phyloP scores from a whole-genome alignment of 2,329 filamentous ascomycete species.

The Cytospora piceicola region DNA sequence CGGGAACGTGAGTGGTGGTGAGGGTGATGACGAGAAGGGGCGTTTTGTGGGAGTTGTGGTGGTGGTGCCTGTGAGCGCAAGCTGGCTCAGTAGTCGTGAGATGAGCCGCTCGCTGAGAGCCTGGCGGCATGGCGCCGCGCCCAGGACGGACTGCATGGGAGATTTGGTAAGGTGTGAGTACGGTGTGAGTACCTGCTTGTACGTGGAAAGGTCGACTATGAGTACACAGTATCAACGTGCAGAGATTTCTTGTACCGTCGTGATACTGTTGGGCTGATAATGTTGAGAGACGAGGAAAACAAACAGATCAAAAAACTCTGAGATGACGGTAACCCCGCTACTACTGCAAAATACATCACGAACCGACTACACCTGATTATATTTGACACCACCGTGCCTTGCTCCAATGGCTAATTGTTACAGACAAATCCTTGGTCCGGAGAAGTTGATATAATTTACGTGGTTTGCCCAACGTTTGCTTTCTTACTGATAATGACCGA shows the following conservation, averaged over 20 bases:
- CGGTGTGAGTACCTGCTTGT: neutral
- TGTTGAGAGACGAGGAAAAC: slow-evolving; percentile 3
- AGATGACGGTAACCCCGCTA: slow-evolving; percentile 2
- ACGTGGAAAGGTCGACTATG: neutral
- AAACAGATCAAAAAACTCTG: neutral
- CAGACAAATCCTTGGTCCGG: neutral
- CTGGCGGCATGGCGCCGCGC: slow-evolving; percentile 12
- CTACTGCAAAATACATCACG: neutral
- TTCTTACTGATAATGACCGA: neutral
- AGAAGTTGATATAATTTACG: neutral
- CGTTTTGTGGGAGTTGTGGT: neutral
- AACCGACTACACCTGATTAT: neutral
- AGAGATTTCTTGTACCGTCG: neutral
- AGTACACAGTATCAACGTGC: neutral
- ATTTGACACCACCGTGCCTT: neutral
- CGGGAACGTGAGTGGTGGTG: neutral
- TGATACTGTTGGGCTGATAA: neutral
- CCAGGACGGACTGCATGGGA: slow-evolving; percentile 3
- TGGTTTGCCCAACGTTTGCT: neutral
- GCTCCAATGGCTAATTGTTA: neutral
- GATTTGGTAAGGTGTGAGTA: neutral
- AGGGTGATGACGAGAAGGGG: neutral
- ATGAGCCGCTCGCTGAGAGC: slow-evolving; percentile 23
- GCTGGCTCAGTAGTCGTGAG: slow-evolving; percentile 22
- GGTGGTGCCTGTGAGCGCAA: slow-evolving; percentile 14